Evolutionary conservation across 169 alveolate species (phyloP).

Genomic region (Eimeria sp.): DNA sequence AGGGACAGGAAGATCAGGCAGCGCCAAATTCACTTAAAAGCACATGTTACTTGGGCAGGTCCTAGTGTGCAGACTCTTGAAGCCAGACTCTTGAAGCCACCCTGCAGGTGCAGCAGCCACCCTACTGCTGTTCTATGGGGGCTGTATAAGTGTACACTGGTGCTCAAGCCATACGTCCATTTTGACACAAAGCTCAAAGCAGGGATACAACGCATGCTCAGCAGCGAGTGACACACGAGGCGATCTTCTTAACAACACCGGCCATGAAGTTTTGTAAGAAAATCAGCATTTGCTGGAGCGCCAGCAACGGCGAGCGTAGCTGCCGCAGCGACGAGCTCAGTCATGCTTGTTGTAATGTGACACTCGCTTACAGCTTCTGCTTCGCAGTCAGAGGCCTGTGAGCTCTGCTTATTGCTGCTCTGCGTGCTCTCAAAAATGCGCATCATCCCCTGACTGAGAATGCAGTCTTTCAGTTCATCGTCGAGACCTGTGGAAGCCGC

Average conservation of each 20-base stretch:
- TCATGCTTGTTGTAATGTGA: background rate
- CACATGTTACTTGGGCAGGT: background rate
- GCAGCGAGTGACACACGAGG: too few species aligned
- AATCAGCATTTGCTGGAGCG: too few species aligned
- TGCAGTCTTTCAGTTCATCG: slow-evolving; percentile 31
- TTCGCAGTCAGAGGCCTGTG: slow-evolving; percentile 20
- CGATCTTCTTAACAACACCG: too few species aligned
- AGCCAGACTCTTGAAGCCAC: too few species aligned
- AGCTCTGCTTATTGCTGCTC: background rate
- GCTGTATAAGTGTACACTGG: background rate
- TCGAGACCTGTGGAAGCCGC: slow-evolving; percentile 32
- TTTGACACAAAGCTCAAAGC: too few species aligned
- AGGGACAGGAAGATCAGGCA: background rate
- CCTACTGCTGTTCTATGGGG: background rate
- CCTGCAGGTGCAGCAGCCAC: background rate
- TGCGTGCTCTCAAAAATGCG: slow-evolving; percentile 34
- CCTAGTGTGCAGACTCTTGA: background rate
- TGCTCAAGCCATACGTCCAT: background rate
- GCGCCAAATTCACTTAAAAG: background rate
- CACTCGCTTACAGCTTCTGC: slow-evolving; percentile 52
- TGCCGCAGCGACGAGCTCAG: too few species aligned
- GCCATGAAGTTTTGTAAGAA: too few species aligned
- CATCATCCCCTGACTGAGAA: slow-evolving; percentile 47
- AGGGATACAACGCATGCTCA: too few species aligned
- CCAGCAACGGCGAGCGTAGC: too few species aligned